Evolutionary conservation across 1,139 yeast genomes (phyloP), one percentile per base, ranked within the genome.

Genomic region (Kodamaea ohmeri): DNA sequence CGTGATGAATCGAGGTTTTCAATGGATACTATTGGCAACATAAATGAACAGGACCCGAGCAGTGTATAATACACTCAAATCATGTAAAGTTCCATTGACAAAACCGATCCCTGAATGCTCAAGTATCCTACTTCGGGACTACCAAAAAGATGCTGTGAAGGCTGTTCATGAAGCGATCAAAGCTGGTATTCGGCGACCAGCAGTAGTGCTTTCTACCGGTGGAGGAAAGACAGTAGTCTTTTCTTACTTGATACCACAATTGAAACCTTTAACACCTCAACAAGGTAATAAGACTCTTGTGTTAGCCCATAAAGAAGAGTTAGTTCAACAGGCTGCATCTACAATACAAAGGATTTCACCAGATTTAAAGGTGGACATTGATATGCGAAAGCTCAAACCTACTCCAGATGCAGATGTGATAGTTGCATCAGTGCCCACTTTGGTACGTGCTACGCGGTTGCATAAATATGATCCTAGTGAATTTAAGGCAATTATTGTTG

Each of bases 161-260:
- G 57, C 71, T 0, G 78, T 92, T 19, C 50, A 78, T 1, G 49
- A 58, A 0, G 76, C 88, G 0, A 58, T 87, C 3, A 49, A 58
- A 0, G 25, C 53, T 6, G 80, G 83, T 0, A 55, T 66, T 4
- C 61, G 68, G 16, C 65, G 95, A 34, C 76, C 89, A 1, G 97
- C 94, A 0, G 89, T 88, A 2, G 85, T 89, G 12, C 59, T 92
- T 36, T 96, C 97, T 4, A 92, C 97, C 0, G 98, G 98, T 0
- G 94, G 96, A 13, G 98, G 97, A 2, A 90, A 90, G 51, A 90
- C 97, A 0, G 88, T 89, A 13, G 81, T 90, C 1, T 87, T 90
- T 54, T 67, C 92, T 2, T 78, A 78, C 49, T 53, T 89, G 34
- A 73, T 88, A 4, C 70, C 76, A 0, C 58, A 64, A 28, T 61